Evolutionary conservation across 2,329 filamentous ascomycete genomes (phyloP).

Genomic region (Penicillium occitanis): DNA sequence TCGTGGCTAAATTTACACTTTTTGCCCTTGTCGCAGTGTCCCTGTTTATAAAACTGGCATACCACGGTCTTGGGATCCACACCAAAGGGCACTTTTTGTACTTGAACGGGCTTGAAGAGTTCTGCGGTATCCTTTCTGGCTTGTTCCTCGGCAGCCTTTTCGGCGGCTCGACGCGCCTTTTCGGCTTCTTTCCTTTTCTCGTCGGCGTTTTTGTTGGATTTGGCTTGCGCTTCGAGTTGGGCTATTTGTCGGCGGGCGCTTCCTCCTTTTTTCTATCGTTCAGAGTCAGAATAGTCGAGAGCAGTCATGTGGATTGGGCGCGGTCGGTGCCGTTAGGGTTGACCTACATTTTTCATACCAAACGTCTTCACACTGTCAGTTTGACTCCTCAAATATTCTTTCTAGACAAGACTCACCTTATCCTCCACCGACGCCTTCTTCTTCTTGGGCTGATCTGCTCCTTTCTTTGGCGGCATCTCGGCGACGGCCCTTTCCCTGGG

Average conservation of each 20-base stretch:
- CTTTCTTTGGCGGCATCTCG: constrained; percentile 52
- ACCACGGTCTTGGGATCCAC: constrained; percentile 97
- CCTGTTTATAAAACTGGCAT: constrained; percentile 96
- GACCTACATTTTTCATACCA: constrained; percentile 88
- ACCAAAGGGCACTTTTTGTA: constrained; percentile 97
- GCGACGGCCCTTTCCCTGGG: constrained; percentile 24
- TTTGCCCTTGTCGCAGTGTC: constrained; percentile 91
- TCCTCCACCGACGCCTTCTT: constrained; percentile 68
- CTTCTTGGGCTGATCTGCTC: constrained; percentile 46
- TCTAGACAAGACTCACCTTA: constrained; percentile 52
- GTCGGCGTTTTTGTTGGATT: constrained; percentile 75
- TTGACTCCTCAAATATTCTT: too few relatives aligned
- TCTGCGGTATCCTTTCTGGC: constrained; percentile 77
- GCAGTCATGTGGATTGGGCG: neutral
- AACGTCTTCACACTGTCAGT: constrained; percentile 61
- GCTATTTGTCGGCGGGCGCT: constrained; percentile 88
- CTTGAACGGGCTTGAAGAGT: constrained; percentile 86
- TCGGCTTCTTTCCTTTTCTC: constrained; percentile 76
- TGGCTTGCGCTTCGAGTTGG: constrained; percentile 72
- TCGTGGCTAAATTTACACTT: constrained; percentile 99
- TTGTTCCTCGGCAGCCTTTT: constrained; percentile 86
- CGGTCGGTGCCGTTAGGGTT: neutral
- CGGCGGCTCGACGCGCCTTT: constrained; percentile 68
- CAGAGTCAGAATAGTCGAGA: neutral
- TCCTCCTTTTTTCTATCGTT: constrained; percentile 76